phyloP scores from a whole-genome alignment of 306 rosid species.

The Quercus suber region DNA sequence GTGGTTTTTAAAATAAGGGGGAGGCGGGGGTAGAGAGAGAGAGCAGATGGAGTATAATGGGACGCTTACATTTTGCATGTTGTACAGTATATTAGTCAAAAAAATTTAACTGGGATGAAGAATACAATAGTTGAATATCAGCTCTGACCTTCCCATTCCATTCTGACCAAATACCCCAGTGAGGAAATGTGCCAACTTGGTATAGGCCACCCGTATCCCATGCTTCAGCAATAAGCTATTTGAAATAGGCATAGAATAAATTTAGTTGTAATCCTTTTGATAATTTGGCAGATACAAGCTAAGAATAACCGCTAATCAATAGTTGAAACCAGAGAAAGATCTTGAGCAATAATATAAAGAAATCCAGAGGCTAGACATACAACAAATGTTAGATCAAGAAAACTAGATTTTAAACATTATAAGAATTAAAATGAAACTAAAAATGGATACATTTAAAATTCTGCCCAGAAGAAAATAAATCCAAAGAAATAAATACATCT shows the following conservation, averaged over 20 bases:
- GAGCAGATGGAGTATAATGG: too few relatives aligned
- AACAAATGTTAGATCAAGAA: not conserved
- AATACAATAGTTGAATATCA: constrained; percentile 17
- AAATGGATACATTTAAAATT: not conserved
- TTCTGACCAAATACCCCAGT: constrained; percentile 97
- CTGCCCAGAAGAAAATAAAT: not conserved
- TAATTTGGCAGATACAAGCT: not conserved
- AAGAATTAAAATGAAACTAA: not conserved
- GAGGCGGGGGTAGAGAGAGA: too few relatives aligned
- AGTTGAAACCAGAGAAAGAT: not conserved
- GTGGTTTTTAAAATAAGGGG: too few relatives aligned
- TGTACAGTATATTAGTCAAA: not conserved
- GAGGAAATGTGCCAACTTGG: constrained; percentile 97
- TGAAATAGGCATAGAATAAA: constrained; percentile 27
- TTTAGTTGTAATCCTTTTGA: not conserved
- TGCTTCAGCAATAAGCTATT: constrained; percentile 95
- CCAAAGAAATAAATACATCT: not conserved
- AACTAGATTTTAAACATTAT: not conserved
- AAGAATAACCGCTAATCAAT: constrained; percentile 15
- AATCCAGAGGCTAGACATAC: not conserved
- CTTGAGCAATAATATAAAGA: not conserved
- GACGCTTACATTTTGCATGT: too few relatives aligned
- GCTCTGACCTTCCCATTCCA: constrained; percentile 97
- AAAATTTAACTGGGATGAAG: constrained; percentile 6
- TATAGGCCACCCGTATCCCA: constrained; percentile 98